Percentiles rank a stretch among this genome's conserved stretches.
These are phyloP conservation scores for Yamadazyma kanchanaburiensis DNA, from an alignment of 1,139 yeast genomes.

Conservation along the genomic window DNA sequence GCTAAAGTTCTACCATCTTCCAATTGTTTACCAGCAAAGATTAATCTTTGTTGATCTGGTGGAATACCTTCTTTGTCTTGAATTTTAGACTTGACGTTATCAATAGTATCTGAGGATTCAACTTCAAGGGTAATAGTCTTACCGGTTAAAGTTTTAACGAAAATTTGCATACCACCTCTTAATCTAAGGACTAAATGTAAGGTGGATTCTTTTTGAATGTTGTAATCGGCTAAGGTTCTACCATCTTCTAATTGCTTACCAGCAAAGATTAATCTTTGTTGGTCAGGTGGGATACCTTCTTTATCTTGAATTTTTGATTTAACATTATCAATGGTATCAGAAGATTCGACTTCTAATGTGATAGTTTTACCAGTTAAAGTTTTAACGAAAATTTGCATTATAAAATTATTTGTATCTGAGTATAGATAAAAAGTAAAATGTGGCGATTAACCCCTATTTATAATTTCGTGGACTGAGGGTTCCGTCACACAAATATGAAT, in stretches of 20 bases:
- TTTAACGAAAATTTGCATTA: conserved; percentile 94
- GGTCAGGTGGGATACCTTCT: conserved; percentile 53
- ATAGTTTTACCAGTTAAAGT: conserved; percentile 89
- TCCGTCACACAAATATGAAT: background rate
- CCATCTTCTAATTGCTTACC: conserved; percentile 67
- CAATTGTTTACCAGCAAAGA: conserved; percentile 58
- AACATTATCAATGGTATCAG: conserved; percentile 67
- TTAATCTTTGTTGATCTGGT: conserved; percentile 54
- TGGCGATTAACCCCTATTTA: conserved; percentile 11
- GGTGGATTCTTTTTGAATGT: conserved; percentile 51
- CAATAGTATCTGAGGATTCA: conserved; percentile 72
- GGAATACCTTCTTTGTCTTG: conserved; percentile 55
- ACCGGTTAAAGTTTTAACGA: conserved; percentile 94
- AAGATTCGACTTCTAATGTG: conserved; percentile 67
- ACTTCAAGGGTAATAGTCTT: conserved; percentile 73
- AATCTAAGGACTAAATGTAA: conserved; percentile 92
- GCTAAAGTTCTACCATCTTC: conserved; percentile 72
- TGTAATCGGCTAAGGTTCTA: conserved; percentile 56
- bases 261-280: conserved; percentile 54
- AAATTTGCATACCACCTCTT: conserved; percentile 98
- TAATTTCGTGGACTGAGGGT: conserved; percentile 7
- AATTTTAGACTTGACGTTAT: conserved; percentile 55
- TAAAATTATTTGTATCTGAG: conserved; percentile 16
- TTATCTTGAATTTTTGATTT: conserved; percentile 53
- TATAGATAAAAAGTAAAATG: conserved; percentile 1